These are phyloP conservation scores for Neofusicoccum parvum DNA, from an alignment of 2,329 filamentous ascomycete species.

Conservation along the genomic window DNA sequence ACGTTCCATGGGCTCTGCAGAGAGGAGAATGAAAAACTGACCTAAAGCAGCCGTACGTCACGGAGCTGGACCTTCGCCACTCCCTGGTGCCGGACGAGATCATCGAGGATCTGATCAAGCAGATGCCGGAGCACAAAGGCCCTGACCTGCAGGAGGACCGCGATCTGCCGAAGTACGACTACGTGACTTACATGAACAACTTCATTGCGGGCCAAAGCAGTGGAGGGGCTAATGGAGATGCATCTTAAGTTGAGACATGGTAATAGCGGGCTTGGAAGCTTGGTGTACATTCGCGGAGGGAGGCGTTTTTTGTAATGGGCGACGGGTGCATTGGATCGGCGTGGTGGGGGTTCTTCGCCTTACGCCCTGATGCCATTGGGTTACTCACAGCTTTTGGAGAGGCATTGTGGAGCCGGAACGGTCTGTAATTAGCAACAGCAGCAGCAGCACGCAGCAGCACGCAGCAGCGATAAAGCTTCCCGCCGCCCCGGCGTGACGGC, in stretches of 20 bases:
- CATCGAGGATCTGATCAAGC: conserved; percentile 85
- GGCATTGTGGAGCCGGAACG: conserved; percentile 14
- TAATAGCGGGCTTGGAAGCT: conserved; percentile 9
- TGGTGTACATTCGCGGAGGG: conserved; percentile 14
- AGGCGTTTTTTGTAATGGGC: conserved; percentile 14
- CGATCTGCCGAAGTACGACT: conserved; percentile 87
- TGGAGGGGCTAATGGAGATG: conserved; percentile 25
- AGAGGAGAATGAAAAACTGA: not conserved
- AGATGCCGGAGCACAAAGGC: conserved; percentile 82
- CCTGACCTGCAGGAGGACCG: conserved; percentile 85
- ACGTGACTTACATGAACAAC: conserved; percentile 95
- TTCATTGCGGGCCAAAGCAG: conserved; percentile 40
- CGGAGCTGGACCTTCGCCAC: conserved; percentile 93
- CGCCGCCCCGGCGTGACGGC: conserved; percentile 11
- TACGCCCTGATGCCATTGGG: conserved; percentile 12
- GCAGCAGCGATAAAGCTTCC: not conserved
- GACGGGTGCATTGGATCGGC: conserved; percentile 14
- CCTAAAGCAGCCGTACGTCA: conserved; percentile 75
- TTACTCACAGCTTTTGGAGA: conserved; percentile 8
- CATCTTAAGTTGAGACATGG: not conserved
- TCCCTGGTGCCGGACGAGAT: conserved; percentile 95
- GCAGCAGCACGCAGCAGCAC: conserved; percentile 5
- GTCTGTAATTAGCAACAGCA: conserved; percentile 17
- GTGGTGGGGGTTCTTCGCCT: conserved; percentile 11
- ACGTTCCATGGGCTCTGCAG: conserved; percentile 27